Evolutionary conservation across 495 filamentous ascomycete species (phyloP).

Genomic region (Thermothielavioides terrestris): DNA sequence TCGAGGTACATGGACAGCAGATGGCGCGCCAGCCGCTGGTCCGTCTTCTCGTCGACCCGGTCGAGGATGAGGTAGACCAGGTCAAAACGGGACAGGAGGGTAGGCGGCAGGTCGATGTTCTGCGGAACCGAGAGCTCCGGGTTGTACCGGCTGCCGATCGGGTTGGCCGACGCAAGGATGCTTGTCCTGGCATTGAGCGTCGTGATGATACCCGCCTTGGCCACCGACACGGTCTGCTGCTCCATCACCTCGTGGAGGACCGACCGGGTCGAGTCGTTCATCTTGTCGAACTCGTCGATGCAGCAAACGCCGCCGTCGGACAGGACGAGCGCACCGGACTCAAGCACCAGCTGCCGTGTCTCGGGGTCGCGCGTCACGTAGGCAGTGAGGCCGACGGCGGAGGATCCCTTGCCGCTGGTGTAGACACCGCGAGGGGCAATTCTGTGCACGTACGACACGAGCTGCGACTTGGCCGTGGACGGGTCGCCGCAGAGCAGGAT

Average conservation of each 20-base stretch:
- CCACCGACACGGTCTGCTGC: slow-evolving; percentile 97
- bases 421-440: slow-evolving; percentile 96
- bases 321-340: slow-evolving; percentile 89
- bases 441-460: slow-evolving; percentile 90
- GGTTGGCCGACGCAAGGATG: slow-evolving; percentile 93
- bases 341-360: slow-evolving; percentile 88
- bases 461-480: slow-evolving; percentile 90
- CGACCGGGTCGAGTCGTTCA: slow-evolving; percentile 91
- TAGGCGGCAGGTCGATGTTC: slow-evolving; percentile 96
- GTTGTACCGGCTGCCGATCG: slow-evolving; percentile 96
- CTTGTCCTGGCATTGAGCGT: slow-evolving; percentile 91
- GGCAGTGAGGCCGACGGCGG: slow-evolving; percentile 95
- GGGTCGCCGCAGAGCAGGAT: slow-evolving; percentile 94
- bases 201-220: slow-evolving; percentile 98
- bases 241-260: slow-evolving; percentile 99
- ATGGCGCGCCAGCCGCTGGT: slow-evolving; percentile 84
- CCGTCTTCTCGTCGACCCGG: slow-evolving; percentile 77
- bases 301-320: slow-evolving; percentile 97
- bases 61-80: slow-evolving; percentile 95
- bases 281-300: slow-evolving; percentile 99
- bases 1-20: slow-evolving; percentile 95
- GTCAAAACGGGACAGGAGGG: slow-evolving; percentile 90
- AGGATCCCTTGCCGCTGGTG: slow-evolving; percentile 94
- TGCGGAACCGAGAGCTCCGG: slow-evolving; percentile 90
- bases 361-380: slow-evolving; percentile 90